These are phyloP conservation scores for Arabidopsis hybrid DNA, from an alignment of 441 rosid species.

Conservation along the genomic window DNA sequence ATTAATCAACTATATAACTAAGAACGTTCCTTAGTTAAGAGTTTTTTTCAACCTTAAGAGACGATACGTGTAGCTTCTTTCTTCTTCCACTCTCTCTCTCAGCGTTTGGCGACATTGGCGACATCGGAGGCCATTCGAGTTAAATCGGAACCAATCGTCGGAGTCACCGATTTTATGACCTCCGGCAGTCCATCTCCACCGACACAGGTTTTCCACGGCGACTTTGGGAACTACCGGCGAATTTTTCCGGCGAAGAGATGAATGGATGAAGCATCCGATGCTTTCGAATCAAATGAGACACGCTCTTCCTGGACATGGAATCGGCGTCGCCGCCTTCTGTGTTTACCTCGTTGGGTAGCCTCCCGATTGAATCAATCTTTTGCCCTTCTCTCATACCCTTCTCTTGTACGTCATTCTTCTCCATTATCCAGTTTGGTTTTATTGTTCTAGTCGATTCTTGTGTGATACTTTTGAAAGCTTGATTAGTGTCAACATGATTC, in stretches of 20 bases:
- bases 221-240: constrained; percentile 84
- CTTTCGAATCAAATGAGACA: constrained; percentile 78
- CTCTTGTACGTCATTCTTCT: constrained; percentile 44
- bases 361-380: no score
- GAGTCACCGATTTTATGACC: no score
- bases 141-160: no score
- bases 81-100: no score
- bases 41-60: no score
- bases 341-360: constrained; percentile 85
- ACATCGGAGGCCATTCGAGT: no score
- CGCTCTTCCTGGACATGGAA: constrained; percentile 87
- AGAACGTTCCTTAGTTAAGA: no score
- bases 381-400: constrained; percentile 50
- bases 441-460: neutral
- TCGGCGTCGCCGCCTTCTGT: constrained; percentile 87
- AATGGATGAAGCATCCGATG: constrained; percentile 95
- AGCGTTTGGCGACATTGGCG: no score
- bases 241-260: constrained; percentile 92
- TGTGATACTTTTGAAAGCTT: constrained; percentile 8
- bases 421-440: neutral
- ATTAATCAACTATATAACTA: no score
- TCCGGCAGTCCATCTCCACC: no score
- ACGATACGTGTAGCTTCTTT: no score
- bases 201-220: no score
- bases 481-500: neutral